These are phyloP conservation scores for Apodospora peruviana DNA, from an alignment of 495 filamentous ascomycete species.

Conservation along the genomic window DNA sequence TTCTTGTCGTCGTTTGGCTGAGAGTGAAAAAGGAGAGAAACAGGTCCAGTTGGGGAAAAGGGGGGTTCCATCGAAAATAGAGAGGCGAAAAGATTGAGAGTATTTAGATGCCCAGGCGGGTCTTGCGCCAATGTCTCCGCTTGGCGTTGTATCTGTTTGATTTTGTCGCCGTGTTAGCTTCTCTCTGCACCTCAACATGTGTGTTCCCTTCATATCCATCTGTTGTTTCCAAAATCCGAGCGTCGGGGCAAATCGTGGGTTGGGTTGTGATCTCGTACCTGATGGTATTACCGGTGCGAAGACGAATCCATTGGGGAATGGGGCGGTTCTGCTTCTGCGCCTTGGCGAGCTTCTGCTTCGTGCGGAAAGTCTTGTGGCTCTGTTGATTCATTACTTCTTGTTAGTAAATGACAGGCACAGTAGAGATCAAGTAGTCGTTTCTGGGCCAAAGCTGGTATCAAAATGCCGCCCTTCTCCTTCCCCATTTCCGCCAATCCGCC, in stretches of 20 bases:
- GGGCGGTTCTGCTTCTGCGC: conserved; percentile 99
- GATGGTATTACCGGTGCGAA: conserved; percentile 98
- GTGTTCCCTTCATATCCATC: not conserved
- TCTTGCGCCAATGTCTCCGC: conserved; percentile 99
- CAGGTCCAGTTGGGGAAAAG: conserved; percentile 8
- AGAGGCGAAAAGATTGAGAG: conserved; percentile 15
- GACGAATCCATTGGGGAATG: conserved; percentile 98
- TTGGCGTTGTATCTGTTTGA: conserved; percentile 93
- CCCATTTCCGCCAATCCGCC: too few relatives aligned
- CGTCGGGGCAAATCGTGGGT: not conserved
- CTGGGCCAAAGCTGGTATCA: too few relatives aligned
- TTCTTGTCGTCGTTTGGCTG: not conserved
- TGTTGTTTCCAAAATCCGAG: not conserved
- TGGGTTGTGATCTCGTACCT: conserved; percentile 53
- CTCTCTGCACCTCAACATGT: not conserved
- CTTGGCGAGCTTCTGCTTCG: conserved; percentile 99
- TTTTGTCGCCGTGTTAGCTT: conserved; percentile 2
- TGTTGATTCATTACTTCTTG: too few relatives aligned
- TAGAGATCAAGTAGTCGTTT: not conserved
- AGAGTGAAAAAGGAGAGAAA: not conserved
- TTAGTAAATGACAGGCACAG: too few relatives aligned
- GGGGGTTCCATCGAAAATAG: conserved; percentile 20
- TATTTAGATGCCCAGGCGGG: conserved; percentile 91
- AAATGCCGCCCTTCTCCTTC: too few relatives aligned
- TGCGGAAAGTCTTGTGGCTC: conserved; percentile 98